phyloP scores from a whole-genome alignment of 805 yeast species.

The Lipomyces orientalis region DNA sequence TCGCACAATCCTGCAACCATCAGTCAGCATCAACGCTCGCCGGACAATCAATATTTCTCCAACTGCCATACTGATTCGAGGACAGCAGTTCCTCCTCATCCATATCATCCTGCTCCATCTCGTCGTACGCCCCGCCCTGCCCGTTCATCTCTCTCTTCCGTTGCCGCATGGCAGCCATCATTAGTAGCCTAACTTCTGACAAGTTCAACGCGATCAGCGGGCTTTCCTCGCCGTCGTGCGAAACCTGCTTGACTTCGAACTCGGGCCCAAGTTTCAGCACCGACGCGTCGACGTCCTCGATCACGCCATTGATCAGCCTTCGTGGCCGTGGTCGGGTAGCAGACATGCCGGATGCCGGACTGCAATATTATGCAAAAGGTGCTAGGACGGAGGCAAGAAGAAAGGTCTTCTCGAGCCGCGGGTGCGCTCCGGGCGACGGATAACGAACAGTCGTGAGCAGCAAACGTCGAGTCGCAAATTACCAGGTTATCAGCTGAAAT shows the following conservation, averaged over 20 bases:
- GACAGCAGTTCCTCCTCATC: conserved; percentile 46
- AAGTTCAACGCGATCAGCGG: conserved; percentile 84
- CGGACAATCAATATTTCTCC: neutral
- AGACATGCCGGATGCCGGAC: conserved; percentile 55
- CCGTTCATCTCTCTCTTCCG: conserved; percentile 60
- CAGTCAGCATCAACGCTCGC: neutral
- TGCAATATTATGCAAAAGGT: neutral
- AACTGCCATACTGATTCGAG: conserved; percentile 29
- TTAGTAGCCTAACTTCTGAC: conserved; percentile 86
- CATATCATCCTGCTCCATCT: conserved; percentile 47
- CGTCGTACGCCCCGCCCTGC: conserved; percentile 38
- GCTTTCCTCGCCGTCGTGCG: conserved; percentile 78
- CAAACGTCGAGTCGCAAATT: neutral
- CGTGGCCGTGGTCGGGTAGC: conserved; percentile 86
- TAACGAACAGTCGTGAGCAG: neutral
- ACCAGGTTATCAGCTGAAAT: neutral
- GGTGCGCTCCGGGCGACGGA: conserved; percentile 5
- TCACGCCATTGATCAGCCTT: conserved; percentile 63
- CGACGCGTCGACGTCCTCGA: conserved; percentile 92
- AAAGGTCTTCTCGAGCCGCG: conserved; percentile 2
- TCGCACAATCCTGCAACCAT: conserved; percentile 65
- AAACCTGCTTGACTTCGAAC: conserved; percentile 78
- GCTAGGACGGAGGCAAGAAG: neutral
- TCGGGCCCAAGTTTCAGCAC: conserved; percentile 89
- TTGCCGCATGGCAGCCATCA: conserved; percentile 86